Evolutionary conservation across 148 eudicot genomes (phyloP).

Genomic region (Chenopodium formosanum): DNA sequence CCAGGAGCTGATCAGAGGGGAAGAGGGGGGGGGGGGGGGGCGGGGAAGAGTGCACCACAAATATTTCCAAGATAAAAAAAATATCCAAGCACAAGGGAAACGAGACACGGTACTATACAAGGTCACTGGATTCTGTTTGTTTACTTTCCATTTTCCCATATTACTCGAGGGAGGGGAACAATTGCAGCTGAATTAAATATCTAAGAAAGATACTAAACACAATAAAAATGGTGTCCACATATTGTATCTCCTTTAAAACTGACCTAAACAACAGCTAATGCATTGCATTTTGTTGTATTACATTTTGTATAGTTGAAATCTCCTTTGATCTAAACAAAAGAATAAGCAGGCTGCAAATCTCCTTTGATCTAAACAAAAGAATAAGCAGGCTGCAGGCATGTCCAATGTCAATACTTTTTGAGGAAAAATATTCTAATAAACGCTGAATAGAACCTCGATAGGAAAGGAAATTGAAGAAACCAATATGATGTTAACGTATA

Average conservation of each 20-base stretch:
- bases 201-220: too few relatives aligned
- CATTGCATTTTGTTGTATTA: too few relatives aligned
- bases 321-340: not conserved
- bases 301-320: not conserved
- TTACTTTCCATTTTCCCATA: too few relatives aligned
- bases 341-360: not conserved
- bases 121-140: too few relatives aligned
- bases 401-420: not conserved
- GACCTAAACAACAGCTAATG: not conserved
- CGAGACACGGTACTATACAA: too few relatives aligned
- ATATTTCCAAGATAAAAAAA: too few relatives aligned
- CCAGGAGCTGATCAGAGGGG: too few relatives aligned
- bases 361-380: not conserved
- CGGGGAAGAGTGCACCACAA: too few relatives aligned
- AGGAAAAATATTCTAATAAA: not conserved
- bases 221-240: not conserved
- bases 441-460: not conserved
- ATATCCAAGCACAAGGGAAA: too few relatives aligned
- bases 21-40: too few relatives aligned
- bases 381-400: not conserved
- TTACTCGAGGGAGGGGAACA: too few relatives aligned
- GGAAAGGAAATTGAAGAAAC: not conserved
- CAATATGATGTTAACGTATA: not conserved
- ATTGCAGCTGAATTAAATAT: too few relatives aligned
- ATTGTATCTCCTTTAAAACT: not conserved